Conservation (phyloP, 2,329 filamentous ascomycete genomes). For the Alternaria incomplexa region DNA sequence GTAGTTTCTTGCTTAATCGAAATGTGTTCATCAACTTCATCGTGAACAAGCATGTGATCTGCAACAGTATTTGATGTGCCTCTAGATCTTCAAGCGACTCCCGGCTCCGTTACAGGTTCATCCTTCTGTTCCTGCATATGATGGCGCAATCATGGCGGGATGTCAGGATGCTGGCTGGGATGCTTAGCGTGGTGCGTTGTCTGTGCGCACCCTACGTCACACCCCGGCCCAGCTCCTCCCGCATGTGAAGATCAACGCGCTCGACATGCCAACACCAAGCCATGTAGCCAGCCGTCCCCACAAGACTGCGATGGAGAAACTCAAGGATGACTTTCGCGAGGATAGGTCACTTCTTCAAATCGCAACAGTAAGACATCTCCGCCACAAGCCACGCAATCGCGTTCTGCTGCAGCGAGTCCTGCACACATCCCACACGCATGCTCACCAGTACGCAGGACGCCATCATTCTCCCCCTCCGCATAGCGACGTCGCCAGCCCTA, state of each 20-base stretch:
- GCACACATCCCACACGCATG: background rate
- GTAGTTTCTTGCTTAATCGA: slow-evolving; percentile 17
- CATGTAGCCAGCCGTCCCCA: background rate
- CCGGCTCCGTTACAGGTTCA: slow-evolving; percentile 5
- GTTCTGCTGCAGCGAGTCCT: background rate
- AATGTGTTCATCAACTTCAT: slow-evolving; percentile 1
- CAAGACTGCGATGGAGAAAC: slow-evolving; percentile 26
- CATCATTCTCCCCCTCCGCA: slow-evolving; percentile 60
- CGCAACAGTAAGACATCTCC: slow-evolving; percentile 25
- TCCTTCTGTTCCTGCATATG: background rate
- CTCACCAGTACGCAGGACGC: slow-evolving; percentile 53
- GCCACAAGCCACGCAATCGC: background rate
- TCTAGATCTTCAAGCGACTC: background rate
- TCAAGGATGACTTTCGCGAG: slow-evolving; percentile 26
- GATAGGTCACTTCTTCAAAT: slow-evolving; percentile 18
- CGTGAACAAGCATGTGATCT: background rate
- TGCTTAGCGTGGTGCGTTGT: slow-evolving; percentile 31
- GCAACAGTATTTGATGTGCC: background rate
- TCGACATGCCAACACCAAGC: slow-evolving; percentile 7
- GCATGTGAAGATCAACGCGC: slow-evolving; percentile 34
- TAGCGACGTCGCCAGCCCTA: slow-evolving; percentile 66
- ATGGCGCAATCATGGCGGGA: background rate
- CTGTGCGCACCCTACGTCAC: slow-evolving; percentile 41
- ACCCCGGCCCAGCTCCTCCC: background rate
- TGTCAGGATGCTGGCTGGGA: background rate